Conservation (phyloP, 805 yeast genomes). For the Myxozyma geophila region DNA sequence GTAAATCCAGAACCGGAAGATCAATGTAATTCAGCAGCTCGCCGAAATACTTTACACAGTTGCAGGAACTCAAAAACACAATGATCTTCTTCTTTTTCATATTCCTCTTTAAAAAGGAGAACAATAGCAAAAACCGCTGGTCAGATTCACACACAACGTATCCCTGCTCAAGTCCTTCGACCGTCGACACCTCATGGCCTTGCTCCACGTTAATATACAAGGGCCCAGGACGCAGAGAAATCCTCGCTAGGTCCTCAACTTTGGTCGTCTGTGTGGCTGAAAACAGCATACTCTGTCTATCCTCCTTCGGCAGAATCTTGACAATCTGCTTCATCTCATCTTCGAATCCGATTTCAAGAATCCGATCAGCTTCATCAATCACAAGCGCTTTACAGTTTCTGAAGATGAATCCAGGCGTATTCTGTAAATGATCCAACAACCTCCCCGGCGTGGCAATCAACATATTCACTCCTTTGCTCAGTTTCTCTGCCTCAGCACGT, state of each 20-base stretch:
- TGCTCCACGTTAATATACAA: constrained; percentile 90
- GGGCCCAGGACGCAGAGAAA: constrained; percentile 92
- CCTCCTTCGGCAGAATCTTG: constrained; percentile 80
- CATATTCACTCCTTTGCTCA: constrained; percentile 89
- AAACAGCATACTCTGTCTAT: constrained; percentile 94
- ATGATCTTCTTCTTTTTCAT: constrained; percentile 83
- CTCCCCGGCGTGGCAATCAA: constrained; percentile 98
- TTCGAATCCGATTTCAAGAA: constrained; percentile 96
- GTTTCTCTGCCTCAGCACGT: constrained; percentile 94
- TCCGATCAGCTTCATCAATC: constrained; percentile 98
- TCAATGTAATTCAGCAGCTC: constrained; percentile 95
- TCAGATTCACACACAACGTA: constrained; percentile 97
- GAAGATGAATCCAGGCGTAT: constrained; percentile 66
- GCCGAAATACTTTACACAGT: constrained; percentile 93
- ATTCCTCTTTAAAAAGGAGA: constrained; percentile 92
- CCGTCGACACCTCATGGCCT: constrained; percentile 83
- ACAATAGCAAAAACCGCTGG: constrained; percentile 84
- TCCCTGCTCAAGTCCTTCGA: constrained; percentile 97
- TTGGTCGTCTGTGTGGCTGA: constrained; percentile 99
- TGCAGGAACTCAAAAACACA: constrained; percentile 95
- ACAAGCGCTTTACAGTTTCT: constrained; percentile 91
- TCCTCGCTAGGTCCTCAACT: constrained; percentile 97
- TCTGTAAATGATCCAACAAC: constrained; percentile 92
- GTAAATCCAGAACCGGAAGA: constrained; percentile 92
- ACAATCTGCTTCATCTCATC: constrained; percentile 98